Base-by-base conservation (phyloP, 768 basidiomycete genomes). In the Phallus indusiatus region DNA sequence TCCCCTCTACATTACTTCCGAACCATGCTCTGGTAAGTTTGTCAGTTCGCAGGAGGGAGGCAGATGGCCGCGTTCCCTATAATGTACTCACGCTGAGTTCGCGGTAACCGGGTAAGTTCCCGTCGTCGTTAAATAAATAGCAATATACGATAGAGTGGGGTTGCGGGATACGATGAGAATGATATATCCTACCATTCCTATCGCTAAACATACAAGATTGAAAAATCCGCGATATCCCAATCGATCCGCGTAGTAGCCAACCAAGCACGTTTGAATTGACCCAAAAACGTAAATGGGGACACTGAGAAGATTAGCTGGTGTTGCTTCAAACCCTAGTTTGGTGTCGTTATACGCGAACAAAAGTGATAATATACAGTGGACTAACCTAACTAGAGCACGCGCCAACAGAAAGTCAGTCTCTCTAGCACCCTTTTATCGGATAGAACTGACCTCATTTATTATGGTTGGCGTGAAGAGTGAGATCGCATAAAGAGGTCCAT, bases 201-300 rank as follows among this genome's bases (percentile, higher is more conserved):
- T n/a, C 9, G 42, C 16, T 17, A 49, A 60, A n/a, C 12, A 61
- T 5, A 7, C 51, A 24, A 90, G 64, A 65, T 86, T 87, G 62
- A 84, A 78, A 50, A 76, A 73, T 1, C 83, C 85, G 60, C 88
- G 74, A 47, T 75, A 74, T 17, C 83, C 81, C 60, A 76, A 74
- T 50, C 79, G 74, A 67, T 90, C 87, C 0, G 85, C 85, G 10
- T 75, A 51, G 68, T 76, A 85, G 6, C 85, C 86, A 35, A 88
- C 81, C 0, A 69, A 53, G 65, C 82, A 86, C 5, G 88, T 90
- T 42, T 81, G 68, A 28, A 83, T 72, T 62, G 85, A 84, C 14
- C 88, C 88, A 47, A 82, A 76, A 9, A 76, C 76, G 64, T 90
- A 91, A 35, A 89, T 86, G 0, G 88, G 89, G 4, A 90, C 86